These are phyloP conservation scores for Gynostemma pentaphyllum DNA, from an alignment of 306 rosid species.

Conservation along the genomic window DNA sequence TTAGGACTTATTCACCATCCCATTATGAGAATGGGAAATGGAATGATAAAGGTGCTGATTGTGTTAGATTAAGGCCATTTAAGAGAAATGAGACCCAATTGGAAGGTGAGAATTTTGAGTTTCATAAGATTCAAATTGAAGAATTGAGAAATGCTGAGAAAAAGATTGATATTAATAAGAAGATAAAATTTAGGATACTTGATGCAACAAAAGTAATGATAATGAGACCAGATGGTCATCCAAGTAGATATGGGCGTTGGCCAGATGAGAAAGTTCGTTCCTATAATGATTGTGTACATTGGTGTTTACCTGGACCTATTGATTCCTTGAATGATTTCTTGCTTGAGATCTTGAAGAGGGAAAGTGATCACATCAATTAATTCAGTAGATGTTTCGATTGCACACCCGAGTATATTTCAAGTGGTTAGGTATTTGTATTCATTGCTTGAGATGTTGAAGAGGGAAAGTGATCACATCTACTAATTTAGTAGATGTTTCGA, in stretches of 20 bases:
- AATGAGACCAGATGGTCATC: constrained; percentile 89
- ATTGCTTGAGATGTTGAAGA: too few relatives aligned
- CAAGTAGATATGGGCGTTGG: constrained; percentile 73
- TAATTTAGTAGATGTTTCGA: too few relatives aligned
- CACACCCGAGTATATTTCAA: too few relatives aligned
- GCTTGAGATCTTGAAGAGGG: constrained; percentile 69
- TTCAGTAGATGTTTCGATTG: too few relatives aligned
- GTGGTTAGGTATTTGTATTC: too few relatives aligned
- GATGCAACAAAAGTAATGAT: constrained; percentile 50
- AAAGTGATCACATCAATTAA: too few relatives aligned
- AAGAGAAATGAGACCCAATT: constrained; percentile 47
- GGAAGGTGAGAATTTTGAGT: constrained; percentile 43
- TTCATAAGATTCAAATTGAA: constrained; percentile 63
- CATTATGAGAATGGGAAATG: constrained; percentile 78
- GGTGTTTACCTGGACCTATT: constrained; percentile 84
- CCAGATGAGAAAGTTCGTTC: constrained; percentile 52
- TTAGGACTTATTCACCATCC: constrained; percentile 62
- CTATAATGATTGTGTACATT: constrained; percentile 86
- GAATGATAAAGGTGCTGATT: constrained; percentile 70
- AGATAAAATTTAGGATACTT: constrained; percentile 41
- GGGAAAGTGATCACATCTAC: too few relatives aligned
- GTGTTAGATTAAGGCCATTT: constrained; percentile 56
- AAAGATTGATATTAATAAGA: constrained; percentile 41
- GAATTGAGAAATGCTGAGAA: constrained; percentile 50
- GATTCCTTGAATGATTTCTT: constrained; percentile 71